Evolutionary conservation across 2,329 filamentous ascomycete genomes (phyloP), one percentile per base, ranked within the genome.

Genomic region (Bipolaris sorokiniana): DNA sequence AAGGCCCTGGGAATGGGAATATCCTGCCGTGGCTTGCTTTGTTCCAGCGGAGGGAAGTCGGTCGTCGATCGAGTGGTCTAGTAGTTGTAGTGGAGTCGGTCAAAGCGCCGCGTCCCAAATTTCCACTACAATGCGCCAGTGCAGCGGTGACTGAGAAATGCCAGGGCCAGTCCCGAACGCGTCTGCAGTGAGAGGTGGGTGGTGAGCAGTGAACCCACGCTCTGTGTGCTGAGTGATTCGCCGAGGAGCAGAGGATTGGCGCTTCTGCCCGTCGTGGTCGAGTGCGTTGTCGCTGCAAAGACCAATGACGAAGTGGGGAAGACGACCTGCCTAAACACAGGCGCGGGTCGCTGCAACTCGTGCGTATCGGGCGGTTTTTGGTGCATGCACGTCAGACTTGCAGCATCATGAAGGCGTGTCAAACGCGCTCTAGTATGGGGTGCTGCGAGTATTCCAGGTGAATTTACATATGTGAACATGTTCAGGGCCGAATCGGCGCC

Each of bases 271-370:
- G 63, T 58, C 54, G 63, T 62, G 56, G 56, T 59, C 59, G 61
- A 65, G 57, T 66, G 65, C 56, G 61, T 63, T 68, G 64, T 66
- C 61, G 54, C 63, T 60, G 62, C 54, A 54, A 59, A 65, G 63
- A 61, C 65, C 67, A 73, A 71, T 70, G 66, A 67, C 65, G 68
- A 64, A 62, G 60, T 69, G 61, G 62, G 59, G 67, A 66, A 62
- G 61, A 52, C 53, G 48, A 41, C 60, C 16, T 51, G 54, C 59
- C 56, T 63, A 62, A 63, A 57, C 58, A 61, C 60, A 61, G 58
- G 52, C 62, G 53, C 59, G 53, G 58, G 54, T 57, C 44, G 49
- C 56, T 56, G 56, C 54, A 51, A 50, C 45, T 48, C 23, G 18
- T 45, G 54, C 40, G 54, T 44, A 41, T 41, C 34, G 40, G 33